Percentiles rank a stretch among this genome's conserved stretches.
Evolutionary conservation across 305 asterid genomes (phyloP).

Genomic region (Solanum hybrid): DNA sequence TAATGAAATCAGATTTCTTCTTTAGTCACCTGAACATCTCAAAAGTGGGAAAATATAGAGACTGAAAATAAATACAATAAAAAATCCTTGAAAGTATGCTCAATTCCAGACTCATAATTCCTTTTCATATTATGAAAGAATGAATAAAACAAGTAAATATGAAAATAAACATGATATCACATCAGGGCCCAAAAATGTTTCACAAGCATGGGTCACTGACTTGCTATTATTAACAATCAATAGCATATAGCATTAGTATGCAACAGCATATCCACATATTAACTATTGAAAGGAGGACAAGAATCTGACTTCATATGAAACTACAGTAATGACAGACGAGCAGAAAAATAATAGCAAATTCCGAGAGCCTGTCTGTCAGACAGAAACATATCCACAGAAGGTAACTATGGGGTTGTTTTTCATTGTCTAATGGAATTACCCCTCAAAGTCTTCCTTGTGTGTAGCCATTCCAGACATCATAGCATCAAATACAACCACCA

Average conservation of each 20-base stretch:
- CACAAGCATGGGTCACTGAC: not conserved
- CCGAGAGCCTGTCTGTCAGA: not conserved
- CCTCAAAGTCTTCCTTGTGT: conserved; percentile 71
- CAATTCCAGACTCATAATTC: not conserved
- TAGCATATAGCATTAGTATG: conserved; percentile 4
- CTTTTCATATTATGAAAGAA: not conserved
- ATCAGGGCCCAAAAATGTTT: not conserved
- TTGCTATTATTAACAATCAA: not conserved
- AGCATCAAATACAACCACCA: conserved; percentile 96
- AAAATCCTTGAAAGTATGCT: not conserved
- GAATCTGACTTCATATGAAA: not conserved
- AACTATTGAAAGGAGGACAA: not conserved
- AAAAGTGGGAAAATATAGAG: not conserved
- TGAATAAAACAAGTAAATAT: not conserved
- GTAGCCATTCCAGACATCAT: conserved; percentile 85
- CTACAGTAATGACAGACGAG: not conserved
- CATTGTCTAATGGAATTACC: conserved; percentile 40
- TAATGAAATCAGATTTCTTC: not conserved
- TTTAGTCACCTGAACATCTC: not conserved
- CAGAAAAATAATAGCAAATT: not conserved
- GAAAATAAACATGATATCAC: not conserved
- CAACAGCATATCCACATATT: not conserved
- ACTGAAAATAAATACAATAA: not conserved
- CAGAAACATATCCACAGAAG: conserved; percentile 5
- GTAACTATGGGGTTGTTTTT: conserved; percentile 4